Base-by-base conservation (phyloP, 2,329 filamentous ascomycete species). In the Phaeoacremonium minimum region DNA sequence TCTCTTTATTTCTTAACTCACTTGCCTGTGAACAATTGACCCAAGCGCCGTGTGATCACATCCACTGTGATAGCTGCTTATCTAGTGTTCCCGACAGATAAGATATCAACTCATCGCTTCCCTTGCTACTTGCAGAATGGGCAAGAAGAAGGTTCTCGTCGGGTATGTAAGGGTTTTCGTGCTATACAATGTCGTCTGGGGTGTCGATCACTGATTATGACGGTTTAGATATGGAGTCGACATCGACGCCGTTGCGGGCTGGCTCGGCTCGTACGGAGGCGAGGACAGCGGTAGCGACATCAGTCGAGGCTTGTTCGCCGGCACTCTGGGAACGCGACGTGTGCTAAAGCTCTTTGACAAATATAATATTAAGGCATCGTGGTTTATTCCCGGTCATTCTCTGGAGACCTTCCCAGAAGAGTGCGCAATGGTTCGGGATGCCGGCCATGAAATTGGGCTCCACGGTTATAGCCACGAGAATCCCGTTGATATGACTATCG, bases 241-340 rank as follows among this genome's bases (percentile, higher is more conserved):
- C 43, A 80, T 88, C 17, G 83, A 88, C 45, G 83, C 83, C n/a
- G 80, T 87, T 2, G 77, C 83, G 2, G 83, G 84, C 7, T 88
- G 84, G 85, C 66, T 88, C 1, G 84, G 84, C 1, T 84, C 77
- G 0, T 88, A 89, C 49, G 81, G 81, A 13, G 83, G 85, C 26
- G 75, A 87, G 55, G 83, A 88, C 52, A 82, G 75, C 7, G 78
- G 75, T 2, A 84, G 73, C 50, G 84, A 88, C 47, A 87, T 88
- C 44, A 83, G 76, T 51, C 69, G 83, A 68, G 82, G 73, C 40
- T 58, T 85, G 18, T 89, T 78, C 47, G 84, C 85, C 3, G 83
- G 84, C 13, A 84, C 80, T 0, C 64, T 83, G 20, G 81, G 82
- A 28, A 77, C 75, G 0, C 68, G 72, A 12, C 75, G 83, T 2